phyloP scores from a whole-genome alignment of 2,329 filamentous ascomycete species.

The Pyrenochaeta sp. region DNA sequence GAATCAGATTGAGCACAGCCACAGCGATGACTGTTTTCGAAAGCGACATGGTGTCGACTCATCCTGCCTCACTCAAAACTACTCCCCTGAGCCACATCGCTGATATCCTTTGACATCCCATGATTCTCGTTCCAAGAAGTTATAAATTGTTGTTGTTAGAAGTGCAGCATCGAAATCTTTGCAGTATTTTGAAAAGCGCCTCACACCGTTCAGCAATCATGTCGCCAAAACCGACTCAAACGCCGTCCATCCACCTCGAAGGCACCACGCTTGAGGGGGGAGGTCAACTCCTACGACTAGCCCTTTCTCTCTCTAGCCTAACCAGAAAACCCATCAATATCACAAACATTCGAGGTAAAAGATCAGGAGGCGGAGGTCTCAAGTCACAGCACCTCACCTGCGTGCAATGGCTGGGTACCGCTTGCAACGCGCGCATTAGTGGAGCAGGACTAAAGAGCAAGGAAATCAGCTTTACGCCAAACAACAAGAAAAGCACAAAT shows the following conservation, averaged over 20 bases:
- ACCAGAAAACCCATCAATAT: conserved; percentile 60
- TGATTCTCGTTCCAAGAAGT: too few relatives aligned
- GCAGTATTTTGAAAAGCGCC: too few relatives aligned
- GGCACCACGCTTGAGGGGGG: conserved; percentile 68
- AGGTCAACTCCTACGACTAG: conserved; percentile 66
- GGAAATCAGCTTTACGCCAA: conserved; percentile 48
- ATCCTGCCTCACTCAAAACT: conserved; percentile 4
- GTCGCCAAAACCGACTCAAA: conserved; percentile 6
- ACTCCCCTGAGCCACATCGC: neutral
- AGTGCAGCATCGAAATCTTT: too few relatives aligned
- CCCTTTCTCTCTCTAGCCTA: conserved; percentile 62
- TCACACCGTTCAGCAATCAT: too few relatives aligned
- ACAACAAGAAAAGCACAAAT: neutral
- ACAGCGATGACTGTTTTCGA: conserved; percentile 18
- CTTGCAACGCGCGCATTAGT: conserved; percentile 54
- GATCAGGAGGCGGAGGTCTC: conserved; percentile 60
- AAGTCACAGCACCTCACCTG: conserved; percentile 65
- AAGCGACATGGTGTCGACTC: conserved; percentile 23
- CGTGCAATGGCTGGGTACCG: conserved; percentile 60
- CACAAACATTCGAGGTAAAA: conserved; percentile 62
- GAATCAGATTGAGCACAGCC: conserved; percentile 24
- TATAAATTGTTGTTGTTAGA: neutral
- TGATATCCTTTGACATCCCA: neutral
- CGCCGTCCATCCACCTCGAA: conserved; percentile 50
- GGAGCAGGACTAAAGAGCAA: conserved; percentile 54